phyloP scores from a whole-genome alignment of 2,329 filamentous ascomycete species.

The Botrytis deweyae region DNA sequence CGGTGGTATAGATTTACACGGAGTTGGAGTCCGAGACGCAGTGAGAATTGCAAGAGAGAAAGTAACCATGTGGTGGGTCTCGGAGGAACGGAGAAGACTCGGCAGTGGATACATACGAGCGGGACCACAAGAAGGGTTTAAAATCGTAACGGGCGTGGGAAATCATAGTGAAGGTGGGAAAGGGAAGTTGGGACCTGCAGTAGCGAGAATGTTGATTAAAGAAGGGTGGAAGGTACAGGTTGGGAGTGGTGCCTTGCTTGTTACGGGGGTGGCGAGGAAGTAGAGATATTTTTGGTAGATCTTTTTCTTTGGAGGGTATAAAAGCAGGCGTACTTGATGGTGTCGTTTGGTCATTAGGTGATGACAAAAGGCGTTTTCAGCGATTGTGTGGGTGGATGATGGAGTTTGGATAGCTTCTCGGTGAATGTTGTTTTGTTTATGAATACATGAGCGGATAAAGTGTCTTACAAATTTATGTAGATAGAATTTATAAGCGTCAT shows the following conservation, averaged over 20 bases:
- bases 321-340: neutral
- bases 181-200: conserved; percentile 73
- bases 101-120: conserved; percentile 38
- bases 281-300: neutral
- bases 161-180: conserved; percentile 75
- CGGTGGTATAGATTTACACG: conserved; percentile 73
- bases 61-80: conserved; percentile 76
- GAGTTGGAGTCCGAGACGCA: conserved; percentile 76
- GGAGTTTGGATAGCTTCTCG: neutral
- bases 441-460: neutral
- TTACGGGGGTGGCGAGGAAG: conserved; percentile 56
- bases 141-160: conserved; percentile 79
- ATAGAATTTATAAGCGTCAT: neutral
- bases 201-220: conserved; percentile 70
- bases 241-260: conserved; percentile 66
- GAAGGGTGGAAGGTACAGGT: conserved; percentile 84
- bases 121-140: conserved; percentile 52
- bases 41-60: conserved; percentile 71
- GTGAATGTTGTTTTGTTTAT: neutral
- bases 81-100: conserved; percentile 45
- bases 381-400: neutral
- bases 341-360: neutral
- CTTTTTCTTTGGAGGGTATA: neutral
- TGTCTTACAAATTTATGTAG: neutral
- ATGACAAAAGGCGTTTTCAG: neutral